Percentiles rank a stretch among this genome's conserved stretches.
These are phyloP conservation scores for Yamadazyma jaroonii DNA, from an alignment of 1,139 yeast species.

Conservation along the genomic window DNA sequence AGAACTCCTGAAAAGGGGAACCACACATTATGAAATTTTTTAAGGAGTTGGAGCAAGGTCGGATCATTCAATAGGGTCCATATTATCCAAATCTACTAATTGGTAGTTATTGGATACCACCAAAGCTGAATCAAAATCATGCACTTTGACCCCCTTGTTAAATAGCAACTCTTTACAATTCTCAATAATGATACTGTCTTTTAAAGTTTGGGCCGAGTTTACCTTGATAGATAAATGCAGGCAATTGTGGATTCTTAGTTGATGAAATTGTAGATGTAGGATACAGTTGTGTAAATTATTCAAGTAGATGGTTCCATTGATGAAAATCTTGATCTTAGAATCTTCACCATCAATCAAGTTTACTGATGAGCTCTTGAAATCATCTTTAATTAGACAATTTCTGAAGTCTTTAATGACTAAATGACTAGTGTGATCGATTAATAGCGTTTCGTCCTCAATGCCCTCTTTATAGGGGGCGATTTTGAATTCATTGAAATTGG, in stretches of 20 bases:
- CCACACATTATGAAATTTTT: too few species aligned
- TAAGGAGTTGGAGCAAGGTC: too few species aligned
- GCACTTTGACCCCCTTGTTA: constrained; percentile 7
- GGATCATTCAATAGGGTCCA: background rate
- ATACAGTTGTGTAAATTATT: constrained; percentile 23
- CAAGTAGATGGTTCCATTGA: constrained; percentile 33
- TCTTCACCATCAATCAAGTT: constrained; percentile 20
- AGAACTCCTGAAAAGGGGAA: too few species aligned
- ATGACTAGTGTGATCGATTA: constrained; percentile 14
- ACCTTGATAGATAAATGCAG: constrained; percentile 20
- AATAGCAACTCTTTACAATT: constrained; percentile 19
- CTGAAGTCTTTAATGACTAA: constrained; percentile 15
- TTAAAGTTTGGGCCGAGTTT: constrained; percentile 2
- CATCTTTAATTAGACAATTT: constrained; percentile 12
- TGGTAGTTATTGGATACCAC: background rate
- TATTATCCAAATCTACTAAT: background rate
- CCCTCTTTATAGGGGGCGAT: constrained; percentile 6
- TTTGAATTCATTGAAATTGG: background rate
- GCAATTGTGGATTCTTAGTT: constrained; percentile 36
- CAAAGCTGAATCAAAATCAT: constrained; percentile 13
- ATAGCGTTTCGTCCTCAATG: constrained; percentile 3
- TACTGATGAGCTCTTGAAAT: constrained; percentile 18
- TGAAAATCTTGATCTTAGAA: constrained; percentile 19
- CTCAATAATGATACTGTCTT: constrained; percentile 30
- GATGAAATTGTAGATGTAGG: constrained; percentile 34